These are phyloP conservation scores for Pestalotiopsis sp. DNA, from an alignment of 2,329 filamentous ascomycete species.

Conservation along the genomic window DNA sequence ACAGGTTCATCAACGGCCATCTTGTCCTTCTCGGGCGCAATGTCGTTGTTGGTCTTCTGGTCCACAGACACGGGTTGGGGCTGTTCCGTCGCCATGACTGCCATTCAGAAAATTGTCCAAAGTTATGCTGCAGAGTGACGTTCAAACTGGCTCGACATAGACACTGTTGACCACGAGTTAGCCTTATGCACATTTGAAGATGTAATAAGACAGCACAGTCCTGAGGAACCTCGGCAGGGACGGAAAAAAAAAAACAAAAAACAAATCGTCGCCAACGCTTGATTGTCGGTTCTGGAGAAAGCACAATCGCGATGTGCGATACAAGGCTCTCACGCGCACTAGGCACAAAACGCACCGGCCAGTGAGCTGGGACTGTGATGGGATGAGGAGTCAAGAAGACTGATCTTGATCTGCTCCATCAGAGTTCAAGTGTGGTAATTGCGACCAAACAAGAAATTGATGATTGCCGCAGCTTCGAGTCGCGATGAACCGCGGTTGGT, in stretches of 20 bases:
- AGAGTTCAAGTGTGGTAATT: background rate
- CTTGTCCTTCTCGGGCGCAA: constrained; percentile 35
- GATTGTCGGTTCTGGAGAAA: background rate
- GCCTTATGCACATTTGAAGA: background rate
- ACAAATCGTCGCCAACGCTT: background rate
- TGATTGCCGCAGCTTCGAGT: background rate
- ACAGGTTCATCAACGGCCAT: constrained; percentile 53
- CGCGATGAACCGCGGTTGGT: background rate
- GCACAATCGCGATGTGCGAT: too few relatives aligned
- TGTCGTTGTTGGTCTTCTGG: constrained; percentile 21
- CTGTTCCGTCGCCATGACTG: constrained; percentile 37
- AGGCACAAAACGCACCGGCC: background rate
- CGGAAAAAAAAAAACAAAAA: too few relatives aligned
- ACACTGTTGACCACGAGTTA: background rate
- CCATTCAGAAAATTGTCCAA: constrained; percentile 20
- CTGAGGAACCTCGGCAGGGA: background rate
- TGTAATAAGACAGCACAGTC: background rate
- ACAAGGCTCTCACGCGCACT: background rate
- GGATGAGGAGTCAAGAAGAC: background rate
- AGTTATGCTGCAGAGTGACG: background rate
- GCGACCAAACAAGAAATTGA: background rate
- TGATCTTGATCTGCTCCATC: background rate
- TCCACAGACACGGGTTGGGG: constrained; percentile 27
- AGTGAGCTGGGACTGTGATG: background rate
- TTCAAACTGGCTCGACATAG: constrained; percentile 9